phyloP scores from a whole-genome alignment of 345 rosid genomes.

The Jatropha curcas region DNA sequence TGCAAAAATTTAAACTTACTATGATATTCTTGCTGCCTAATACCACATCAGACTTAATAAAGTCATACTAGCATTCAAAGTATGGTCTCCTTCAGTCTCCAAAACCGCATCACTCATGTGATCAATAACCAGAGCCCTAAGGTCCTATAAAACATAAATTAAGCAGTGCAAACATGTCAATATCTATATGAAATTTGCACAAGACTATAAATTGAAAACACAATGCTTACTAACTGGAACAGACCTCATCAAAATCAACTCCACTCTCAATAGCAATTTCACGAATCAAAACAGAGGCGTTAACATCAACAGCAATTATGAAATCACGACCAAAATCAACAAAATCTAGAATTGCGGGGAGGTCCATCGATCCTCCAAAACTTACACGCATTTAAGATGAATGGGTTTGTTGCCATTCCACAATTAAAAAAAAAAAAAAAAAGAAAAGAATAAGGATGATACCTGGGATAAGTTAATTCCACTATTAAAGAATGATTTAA shows the following conservation, averaged over 20 bases:
- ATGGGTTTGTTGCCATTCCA: no score
- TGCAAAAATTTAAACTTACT: conserved; percentile 29
- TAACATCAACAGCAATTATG: conserved; percentile 57
- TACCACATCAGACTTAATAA: conserved; percentile 51
- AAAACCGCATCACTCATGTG: conserved; percentile 50
- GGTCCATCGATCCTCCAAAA: conserved; percentile 58
- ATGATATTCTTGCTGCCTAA: conserved; percentile 49
- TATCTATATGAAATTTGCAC: no score
- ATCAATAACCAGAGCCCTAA: conserved; percentile 58
- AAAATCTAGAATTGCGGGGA: conserved; percentile 49
- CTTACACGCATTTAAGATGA: conserved; percentile 30
- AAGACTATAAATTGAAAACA: no score
- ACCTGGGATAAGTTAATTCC: no score
- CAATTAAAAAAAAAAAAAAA: no score
- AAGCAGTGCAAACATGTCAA: no score
- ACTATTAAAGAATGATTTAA: no score
- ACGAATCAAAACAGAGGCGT: conserved; percentile 56
- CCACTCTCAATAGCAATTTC: conserved; percentile 56
- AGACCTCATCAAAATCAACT: conserved; percentile 64
- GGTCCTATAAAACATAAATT: conserved; percentile 41
- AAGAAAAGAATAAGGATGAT: no score
- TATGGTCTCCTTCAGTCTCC: conserved; percentile 53
- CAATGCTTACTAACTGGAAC: no score
- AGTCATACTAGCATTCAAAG: conserved; percentile 54
- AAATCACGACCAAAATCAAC: conserved; percentile 72